These are phyloP conservation scores for Lunasporangiospora selenospora DNA, from an alignment of 192 early-diverging fungal genomes.

Conservation along the genomic window DNA sequence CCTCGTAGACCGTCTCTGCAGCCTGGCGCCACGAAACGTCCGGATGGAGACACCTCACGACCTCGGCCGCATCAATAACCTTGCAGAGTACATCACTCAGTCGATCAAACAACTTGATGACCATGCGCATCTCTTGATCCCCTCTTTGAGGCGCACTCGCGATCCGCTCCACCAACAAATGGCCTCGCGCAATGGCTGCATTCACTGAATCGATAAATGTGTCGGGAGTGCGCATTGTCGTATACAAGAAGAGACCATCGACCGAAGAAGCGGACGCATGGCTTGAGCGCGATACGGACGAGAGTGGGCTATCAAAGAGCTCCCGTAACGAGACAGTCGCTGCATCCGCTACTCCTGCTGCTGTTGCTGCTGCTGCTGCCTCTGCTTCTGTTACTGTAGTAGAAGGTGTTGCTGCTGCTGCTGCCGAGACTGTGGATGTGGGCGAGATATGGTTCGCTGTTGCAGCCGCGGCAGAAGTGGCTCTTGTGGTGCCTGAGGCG, in stretches of 20 bases:
- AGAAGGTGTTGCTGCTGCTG: not conserved
- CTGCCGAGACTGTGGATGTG: not conserved
- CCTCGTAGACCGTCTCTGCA: constrained; percentile 79
- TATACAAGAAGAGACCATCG: constrained; percentile 52
- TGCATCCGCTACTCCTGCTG: not conserved
- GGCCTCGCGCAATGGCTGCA: constrained; percentile 55
- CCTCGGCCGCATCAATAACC: constrained; percentile 92
- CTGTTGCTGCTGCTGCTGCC: not conserved
- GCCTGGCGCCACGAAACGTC: constrained; percentile 69
- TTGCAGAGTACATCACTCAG: constrained; percentile 89
- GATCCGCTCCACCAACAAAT: constrained; percentile 61
- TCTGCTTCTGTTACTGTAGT: not conserved
- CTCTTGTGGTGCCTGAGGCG: not conserved
- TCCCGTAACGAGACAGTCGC: constrained; percentile 18
- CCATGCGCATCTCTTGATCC: constrained; percentile 64
- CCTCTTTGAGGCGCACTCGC: constrained; percentile 54
- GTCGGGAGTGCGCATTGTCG: constrained; percentile 41
- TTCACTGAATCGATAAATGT: constrained; percentile 55
- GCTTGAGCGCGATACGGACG: constrained; percentile 11
- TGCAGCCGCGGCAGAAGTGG: not conserved
- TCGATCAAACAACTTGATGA: constrained; percentile 89
- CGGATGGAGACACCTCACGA: constrained; percentile 92
- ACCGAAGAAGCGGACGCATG: constrained; percentile 6
- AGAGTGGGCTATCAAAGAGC: constrained; percentile 33
- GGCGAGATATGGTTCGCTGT: not conserved